phyloP scores from a whole-genome alignment of 1,284 basidiomycete species.

The Trichosporon sp. region DNA sequence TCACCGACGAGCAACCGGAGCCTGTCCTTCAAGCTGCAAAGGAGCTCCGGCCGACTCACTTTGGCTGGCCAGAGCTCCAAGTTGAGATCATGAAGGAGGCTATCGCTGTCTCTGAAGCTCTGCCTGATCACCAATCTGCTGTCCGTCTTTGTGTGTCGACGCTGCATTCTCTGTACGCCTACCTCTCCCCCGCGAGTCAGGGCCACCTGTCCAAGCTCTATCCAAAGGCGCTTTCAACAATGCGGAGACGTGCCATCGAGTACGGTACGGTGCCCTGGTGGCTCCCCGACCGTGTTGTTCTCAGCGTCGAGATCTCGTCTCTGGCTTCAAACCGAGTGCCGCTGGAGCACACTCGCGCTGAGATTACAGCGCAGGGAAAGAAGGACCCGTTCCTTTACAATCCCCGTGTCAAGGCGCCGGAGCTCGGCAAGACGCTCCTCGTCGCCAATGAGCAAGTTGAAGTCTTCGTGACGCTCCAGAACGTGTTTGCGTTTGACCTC shows the following conservation, averaged over 20 bases:
- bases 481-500: constrained; percentile 87
- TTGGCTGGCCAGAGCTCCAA: constrained; percentile 92
- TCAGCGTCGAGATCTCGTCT: constrained; percentile 77
- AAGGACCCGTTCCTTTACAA: constrained; percentile 87
- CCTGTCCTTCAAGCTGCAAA: neutral
- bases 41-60: constrained; percentile 45
- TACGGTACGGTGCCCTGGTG: constrained; percentile 73
- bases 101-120: constrained; percentile 81
- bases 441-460: constrained; percentile 83
- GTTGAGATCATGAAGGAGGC: constrained; percentile 87
- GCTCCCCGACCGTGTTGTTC: constrained; percentile 71
- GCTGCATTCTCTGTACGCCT: constrained; percentile 67
- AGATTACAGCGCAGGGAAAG: constrained; percentile 39
- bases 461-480: constrained; percentile 79
- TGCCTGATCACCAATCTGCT: constrained; percentile 62
- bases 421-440: constrained; percentile 65
- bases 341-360: constrained; percentile 64
- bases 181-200: constrained; percentile 73
- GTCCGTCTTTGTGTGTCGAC: constrained; percentile 63
- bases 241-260: constrained; percentile 71
- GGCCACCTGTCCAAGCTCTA: constrained; percentile 73
- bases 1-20: constrained; percentile 4
- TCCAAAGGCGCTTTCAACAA: constrained; percentile 67
- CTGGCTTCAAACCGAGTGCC: constrained; percentile 72
- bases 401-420: constrained; percentile 65